Conservation (phyloP, 2,329 filamentous ascomycete species). For the Colletotrichum spinosum region DNA sequence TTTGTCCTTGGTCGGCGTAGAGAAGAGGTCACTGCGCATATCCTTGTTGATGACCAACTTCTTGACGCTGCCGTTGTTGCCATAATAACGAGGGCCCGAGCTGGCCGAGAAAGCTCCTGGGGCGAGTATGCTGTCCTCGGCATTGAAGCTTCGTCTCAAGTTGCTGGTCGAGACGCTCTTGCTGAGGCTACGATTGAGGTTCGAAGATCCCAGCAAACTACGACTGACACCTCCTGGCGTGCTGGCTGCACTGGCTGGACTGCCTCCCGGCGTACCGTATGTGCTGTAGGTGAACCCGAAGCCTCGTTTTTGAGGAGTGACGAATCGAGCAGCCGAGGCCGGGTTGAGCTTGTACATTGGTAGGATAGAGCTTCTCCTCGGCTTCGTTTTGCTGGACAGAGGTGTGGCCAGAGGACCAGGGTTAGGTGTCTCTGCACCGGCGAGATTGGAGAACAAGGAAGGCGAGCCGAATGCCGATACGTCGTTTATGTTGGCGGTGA, state of each 20-base stretch:
- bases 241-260: constrained; percentile 74
- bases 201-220: constrained; percentile 72
- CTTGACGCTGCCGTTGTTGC: constrained; percentile 81
- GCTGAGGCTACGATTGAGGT: constrained; percentile 76
- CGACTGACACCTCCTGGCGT: constrained; percentile 76
- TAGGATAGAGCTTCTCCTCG: constrained; percentile 82
- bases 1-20: constrained; percentile 68
- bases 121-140: constrained; percentile 86
- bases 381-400: constrained; percentile 78
- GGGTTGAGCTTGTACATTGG: constrained; percentile 91
- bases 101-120: constrained; percentile 86
- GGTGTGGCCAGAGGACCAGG: constrained; percentile 94
- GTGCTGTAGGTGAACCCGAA: constrained; percentile 95
- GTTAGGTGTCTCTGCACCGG: constrained; percentile 71
- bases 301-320: constrained; percentile 86
- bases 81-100: constrained; percentile 71
- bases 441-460: constrained; percentile 83
- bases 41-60: constrained; percentile 92
- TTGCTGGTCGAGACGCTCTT: constrained; percentile 93
- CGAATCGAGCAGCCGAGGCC: constrained; percentile 80
- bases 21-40: constrained; percentile 79
- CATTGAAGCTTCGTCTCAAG: constrained; percentile 82
- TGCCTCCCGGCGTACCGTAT: constrained; percentile 83
- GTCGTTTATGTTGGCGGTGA: constrained; percentile 85
- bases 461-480: constrained; percentile 91